Evolutionary conservation across 768 basidiomycete genomes (phyloP), one percentile per base, ranked within the genome.

Genomic region (Leccinum olivaceopallidum): DNA sequence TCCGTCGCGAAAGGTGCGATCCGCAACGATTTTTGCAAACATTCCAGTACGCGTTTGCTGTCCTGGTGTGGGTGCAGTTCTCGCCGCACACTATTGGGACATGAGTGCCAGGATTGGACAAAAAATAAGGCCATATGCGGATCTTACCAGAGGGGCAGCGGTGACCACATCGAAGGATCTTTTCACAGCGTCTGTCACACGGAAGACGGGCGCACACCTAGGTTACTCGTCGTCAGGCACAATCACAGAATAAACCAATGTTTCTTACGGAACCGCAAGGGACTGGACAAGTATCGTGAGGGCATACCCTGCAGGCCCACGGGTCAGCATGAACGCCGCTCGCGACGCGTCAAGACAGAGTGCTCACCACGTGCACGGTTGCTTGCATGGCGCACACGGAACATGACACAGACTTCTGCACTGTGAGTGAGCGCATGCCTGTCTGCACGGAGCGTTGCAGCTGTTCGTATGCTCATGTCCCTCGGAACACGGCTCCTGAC

Each of bases 191-290:
- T 52, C 70, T 57, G 60, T 94, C 75, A 62, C 88, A 89, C 2
- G 89, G 89, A 2, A 88, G 69, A 4, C 87, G 80, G 4, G 82
- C 76, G 68, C 89, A 91, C 22, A 86, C 77, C 88, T 89, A 36
- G 9, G 20, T 34, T 9, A 53, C 5, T 20, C 2, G 55, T 28
- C 30, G 34, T 44, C 53, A 47, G 4, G 47, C 58, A 12, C 63
- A 32, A 48, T 56, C 39, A 61, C 6, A 16, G 3, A 30, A 28
- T 8, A 36, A 18, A 6, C 55, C 18, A 26, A 2, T 32, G 2
- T 30, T 12, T 77, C 86, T 74, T 59, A 88, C 88, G 5, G 87
- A 87, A 12, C 88, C 87, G 65, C 89, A 90, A 0, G 86, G 81
- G 7, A 90, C 79, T 5, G 82, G 81, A 59, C 89, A 90, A 2